phyloP scores from a whole-genome alignment of 805 yeast genomes.

The Diddensiella santjacobensis region DNA sequence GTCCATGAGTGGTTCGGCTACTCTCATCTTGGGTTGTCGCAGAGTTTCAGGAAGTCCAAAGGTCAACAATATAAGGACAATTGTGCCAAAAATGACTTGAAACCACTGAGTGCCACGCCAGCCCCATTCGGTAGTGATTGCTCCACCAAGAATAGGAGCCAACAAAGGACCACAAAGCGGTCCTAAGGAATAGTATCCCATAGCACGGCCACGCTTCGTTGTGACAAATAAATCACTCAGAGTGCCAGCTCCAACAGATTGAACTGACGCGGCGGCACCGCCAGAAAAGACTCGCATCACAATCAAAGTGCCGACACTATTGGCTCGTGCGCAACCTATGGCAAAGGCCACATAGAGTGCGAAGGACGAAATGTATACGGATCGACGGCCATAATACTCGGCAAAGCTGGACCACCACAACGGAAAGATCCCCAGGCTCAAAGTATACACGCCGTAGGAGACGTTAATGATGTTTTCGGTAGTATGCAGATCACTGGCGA shows the following conservation, averaged over 20 bases:
- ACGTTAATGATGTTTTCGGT: slow-evolving; percentile 61
- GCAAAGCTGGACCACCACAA: slow-evolving; percentile 86
- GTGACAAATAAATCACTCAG: slow-evolving; percentile 68
- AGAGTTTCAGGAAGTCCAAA: slow-evolving; percentile 77
- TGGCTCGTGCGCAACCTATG: slow-evolving; percentile 68
- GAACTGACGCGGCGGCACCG: slow-evolving; percentile 81
- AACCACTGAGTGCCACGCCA: slow-evolving; percentile 93
- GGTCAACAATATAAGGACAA: slow-evolving; percentile 45
- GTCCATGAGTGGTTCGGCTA: slow-evolving; percentile 1
- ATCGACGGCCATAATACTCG: slow-evolving; percentile 70
- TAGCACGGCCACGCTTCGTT: slow-evolving; percentile 67
- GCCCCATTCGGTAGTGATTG: slow-evolving; percentile 64
- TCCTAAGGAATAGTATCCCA: slow-evolving; percentile 79
- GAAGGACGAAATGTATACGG: slow-evolving; percentile 68
- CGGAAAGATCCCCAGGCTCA: slow-evolving; percentile 75
- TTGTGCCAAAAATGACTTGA: slow-evolving; percentile 62
- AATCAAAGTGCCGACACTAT: slow-evolving; percentile 57
- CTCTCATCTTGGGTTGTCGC: slow-evolving; percentile 33
- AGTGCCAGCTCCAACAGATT: slow-evolving; percentile 87
- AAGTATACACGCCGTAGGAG: slow-evolving; percentile 73
- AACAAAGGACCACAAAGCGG: slow-evolving; percentile 76
- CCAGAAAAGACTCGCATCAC: slow-evolving; percentile 70
- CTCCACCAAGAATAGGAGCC: slow-evolving; percentile 80
- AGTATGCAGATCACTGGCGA: slow-evolving; percentile 54
- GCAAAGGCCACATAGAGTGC: slow-evolving; percentile 58